Percentiles rank a stretch among this genome's conserved stretches.
Conservation (phyloP, 257 asterid species). For the Eucommia ulmoides region DNA sequence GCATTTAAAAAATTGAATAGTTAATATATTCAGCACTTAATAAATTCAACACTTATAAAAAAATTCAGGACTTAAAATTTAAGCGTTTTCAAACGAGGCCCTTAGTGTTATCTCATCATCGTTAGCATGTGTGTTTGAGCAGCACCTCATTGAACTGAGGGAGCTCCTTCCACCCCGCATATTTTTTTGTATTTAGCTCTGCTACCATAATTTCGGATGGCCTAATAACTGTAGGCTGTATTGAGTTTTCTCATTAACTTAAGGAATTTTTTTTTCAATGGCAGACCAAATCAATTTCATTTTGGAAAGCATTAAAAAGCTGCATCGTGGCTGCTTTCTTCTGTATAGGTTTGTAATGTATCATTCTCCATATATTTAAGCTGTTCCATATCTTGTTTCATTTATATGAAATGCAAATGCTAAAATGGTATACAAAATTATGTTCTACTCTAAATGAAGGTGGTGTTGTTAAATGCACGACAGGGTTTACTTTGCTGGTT, state of each 20-base stretch:
- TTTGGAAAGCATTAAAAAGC: conserved; percentile 54
- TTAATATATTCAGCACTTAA: too few species aligned
- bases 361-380: not conserved
- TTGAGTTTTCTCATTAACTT: too few species aligned
- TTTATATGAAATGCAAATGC: too few species aligned
- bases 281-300: conserved; percentile 79
- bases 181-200: too few species aligned
- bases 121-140: not conserved
- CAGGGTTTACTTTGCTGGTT: conserved; percentile 67
- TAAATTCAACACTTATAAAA: too few species aligned
- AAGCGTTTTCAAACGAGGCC: too few species aligned
- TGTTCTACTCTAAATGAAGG: conserved; percentile 6
- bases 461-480: conserved; percentile 8
- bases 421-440: too few species aligned
- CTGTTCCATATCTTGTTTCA: conserved; percentile 1
- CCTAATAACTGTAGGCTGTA: too few species aligned
- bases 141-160: not conserved
- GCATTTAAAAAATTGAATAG: too few species aligned
- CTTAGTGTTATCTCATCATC: too few species aligned
- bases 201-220: too few species aligned
- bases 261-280: conserved; percentile 15
- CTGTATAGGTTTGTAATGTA: conserved; percentile 57
- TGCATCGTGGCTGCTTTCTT: conserved; percentile 40
- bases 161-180: not conserved
- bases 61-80: too few species aligned